These are phyloP conservation scores for Asterella californica DNA, from an alignment of 225 moss, liverwort and hornwort genomes.

Conservation along the genomic window DNA sequence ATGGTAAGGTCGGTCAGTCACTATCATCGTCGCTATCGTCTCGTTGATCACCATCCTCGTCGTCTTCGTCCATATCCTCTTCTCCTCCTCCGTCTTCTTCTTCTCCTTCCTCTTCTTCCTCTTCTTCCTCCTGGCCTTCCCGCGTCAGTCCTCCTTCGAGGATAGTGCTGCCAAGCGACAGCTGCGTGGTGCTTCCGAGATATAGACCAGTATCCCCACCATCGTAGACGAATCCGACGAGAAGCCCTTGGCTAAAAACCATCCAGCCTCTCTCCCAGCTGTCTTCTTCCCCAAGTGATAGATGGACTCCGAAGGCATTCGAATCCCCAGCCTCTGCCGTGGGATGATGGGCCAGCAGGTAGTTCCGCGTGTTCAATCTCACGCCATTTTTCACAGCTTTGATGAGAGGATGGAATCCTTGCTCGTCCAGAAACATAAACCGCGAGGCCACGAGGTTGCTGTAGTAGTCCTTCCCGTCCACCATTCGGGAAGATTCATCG, in stretches of 20 bases:
- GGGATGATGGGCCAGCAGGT: slow-evolving; percentile 1
- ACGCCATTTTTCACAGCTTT: slow-evolving; percentile 44
- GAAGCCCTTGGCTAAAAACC: slow-evolving; percentile 45
- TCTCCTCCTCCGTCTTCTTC: not conserved
- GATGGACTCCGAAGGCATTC: slow-evolving; percentile 38
- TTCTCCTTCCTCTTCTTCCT: not conserved
- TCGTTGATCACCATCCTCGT: not conserved
- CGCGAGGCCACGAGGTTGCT: slow-evolving; percentile 30
- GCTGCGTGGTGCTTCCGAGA: slow-evolving; percentile 2
- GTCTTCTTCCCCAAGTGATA: slow-evolving; percentile 37
- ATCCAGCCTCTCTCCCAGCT: slow-evolving; percentile 63
- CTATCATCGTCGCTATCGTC: slow-evolving; percentile 3
- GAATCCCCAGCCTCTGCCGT: slow-evolving; percentile 1
- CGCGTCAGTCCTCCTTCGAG: slow-evolving; percentile 9
- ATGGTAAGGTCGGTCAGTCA: slow-evolving; percentile 1
- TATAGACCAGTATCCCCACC: slow-evolving; percentile 50
- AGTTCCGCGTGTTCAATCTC: slow-evolving; percentile 29
- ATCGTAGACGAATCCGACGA: slow-evolving; percentile 64
- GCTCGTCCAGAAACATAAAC: slow-evolving; percentile 51
- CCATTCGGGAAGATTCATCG: slow-evolving; percentile 3
- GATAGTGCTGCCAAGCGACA: slow-evolving; percentile 5
- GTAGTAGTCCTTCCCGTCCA: slow-evolving; percentile 21
- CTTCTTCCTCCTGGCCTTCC: not conserved
- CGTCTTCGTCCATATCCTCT: not conserved
- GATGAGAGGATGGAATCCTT: slow-evolving; percentile 25